Evolutionary conservation across 2,329 filamentous ascomycete genomes (phyloP).

Genomic region (Penicillium sp.): DNA sequence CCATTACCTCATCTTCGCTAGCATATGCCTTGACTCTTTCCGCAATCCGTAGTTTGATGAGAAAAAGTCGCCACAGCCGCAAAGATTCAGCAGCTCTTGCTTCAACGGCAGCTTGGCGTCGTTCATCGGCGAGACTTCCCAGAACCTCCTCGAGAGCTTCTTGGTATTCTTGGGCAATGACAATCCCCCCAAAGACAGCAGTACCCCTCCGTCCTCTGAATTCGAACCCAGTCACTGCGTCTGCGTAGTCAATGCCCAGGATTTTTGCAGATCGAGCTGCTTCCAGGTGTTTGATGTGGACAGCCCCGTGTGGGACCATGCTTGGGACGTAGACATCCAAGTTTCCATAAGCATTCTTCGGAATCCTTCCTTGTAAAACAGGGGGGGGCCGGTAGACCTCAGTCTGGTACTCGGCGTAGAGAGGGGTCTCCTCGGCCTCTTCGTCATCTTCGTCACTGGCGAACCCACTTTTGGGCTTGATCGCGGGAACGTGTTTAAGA

Average conservation of each 20-base stretch:
- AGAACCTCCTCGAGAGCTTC: conserved; percentile 74
- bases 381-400: conserved; percentile 74
- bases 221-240: conserved; percentile 85
- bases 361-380: conserved; percentile 70
- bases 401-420: conserved; percentile 65
- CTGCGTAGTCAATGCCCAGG: conserved; percentile 80
- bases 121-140: conserved; percentile 65
- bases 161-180: conserved; percentile 70
- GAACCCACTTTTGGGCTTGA: conserved; percentile 36
- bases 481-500: conserved; percentile 68
- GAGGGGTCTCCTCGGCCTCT: conserved; percentile 56
- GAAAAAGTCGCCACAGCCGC: conserved; percentile 60
- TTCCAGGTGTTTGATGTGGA: conserved; percentile 58
- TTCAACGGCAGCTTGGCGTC: conserved; percentile 63
- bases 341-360: conserved; percentile 63
- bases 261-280: conserved; percentile 72
- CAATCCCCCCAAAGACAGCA: conserved; percentile 74
- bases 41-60: conserved; percentile 66
- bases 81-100: conserved; percentile 53
- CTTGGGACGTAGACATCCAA: conserved; percentile 64
- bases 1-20: conserved; percentile 37
- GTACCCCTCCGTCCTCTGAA: conserved; percentile 87
- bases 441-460: conserved; percentile 46
- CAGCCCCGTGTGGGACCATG: conserved; percentile 64
- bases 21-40: conserved; percentile 68